Evolutionary conservation across 2,329 filamentous ascomycete species (phyloP), one percentile per base, ranked within the genome.

Genomic region (Fusarium ambrosium): DNA sequence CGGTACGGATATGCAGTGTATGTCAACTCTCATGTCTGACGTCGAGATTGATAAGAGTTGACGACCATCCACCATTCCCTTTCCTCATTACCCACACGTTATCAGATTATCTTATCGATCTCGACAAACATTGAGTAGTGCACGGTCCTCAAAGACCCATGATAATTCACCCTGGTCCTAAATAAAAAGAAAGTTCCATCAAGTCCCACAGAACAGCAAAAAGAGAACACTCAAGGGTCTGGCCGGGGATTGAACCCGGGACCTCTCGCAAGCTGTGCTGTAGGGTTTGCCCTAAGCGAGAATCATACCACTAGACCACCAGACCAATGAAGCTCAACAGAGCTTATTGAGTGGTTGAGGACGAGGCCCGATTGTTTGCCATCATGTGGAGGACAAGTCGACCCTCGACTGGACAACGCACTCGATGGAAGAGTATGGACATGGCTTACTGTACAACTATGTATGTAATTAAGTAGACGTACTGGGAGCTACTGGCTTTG

Each of bases 161-260:
- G 51, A 20, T 13, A 32, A 32, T 53, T 53, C 27, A 18, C 10
- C 24, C 18, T 53, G 48, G 48, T 11, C 45, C 22, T 27, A 16
- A 16, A 51, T 29, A 53, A 53, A 53, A 53, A 53, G 48, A 32
- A 55, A 55, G 51, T 55, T 55, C 51, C 27, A 34, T 27, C 4
- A 32, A 55, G 51, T 55, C 27, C 51, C 51, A 55, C 51, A 34
- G 18, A 32, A 32, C 27, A n/a, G 27, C 27, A 55, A 55, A 55
- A 55, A 55, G 51, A 24, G 6, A 20, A 20, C 18, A 32, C 27
- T 55, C 18, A 68, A 76, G 83, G 83, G 83, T 83, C 82, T 84
- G 82, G 82, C 84, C 84, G 84, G 82, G 84, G 82, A 85, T 85
- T 83, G 84, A 85, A 84, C 84, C 82, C 84, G 83, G 83, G 84